Conservation (phyloP, 495 filamentous ascomycete genomes). For the Filosporella fistucella region DNA sequence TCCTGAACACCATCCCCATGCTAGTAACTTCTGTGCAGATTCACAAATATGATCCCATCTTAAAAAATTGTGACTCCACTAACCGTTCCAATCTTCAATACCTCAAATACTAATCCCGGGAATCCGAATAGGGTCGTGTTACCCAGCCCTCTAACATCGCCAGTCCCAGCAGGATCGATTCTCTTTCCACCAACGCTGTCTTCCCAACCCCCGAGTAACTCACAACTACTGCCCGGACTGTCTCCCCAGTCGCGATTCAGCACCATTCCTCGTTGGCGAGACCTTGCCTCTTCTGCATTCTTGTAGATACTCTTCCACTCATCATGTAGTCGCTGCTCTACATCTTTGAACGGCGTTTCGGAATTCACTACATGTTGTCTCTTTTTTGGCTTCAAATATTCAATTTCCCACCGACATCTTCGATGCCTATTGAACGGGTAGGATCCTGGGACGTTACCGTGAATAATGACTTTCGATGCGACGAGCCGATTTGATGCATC, state of each 20-base stretch:
- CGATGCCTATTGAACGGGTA: constrained; percentile 96
- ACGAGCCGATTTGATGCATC: constrained; percentile 56
- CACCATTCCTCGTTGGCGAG: constrained; percentile 74
- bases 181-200: constrained; percentile 50
- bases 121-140: constrained; percentile 92
- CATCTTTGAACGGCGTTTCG: constrained; percentile 70
- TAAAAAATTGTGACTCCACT: constrained; percentile 86
- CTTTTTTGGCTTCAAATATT: constrained; percentile 37
- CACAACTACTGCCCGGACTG: constrained; percentile 84
- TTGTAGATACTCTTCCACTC: constrained; percentile 66
- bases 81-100: constrained; percentile 86
- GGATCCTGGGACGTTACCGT: constrained; percentile 91
- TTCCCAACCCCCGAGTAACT: constrained; percentile 88
- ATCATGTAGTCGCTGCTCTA: constrained; percentile 61
- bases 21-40: too few species aligned
- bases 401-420: constrained; percentile 80
- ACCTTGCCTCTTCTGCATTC: constrained; percentile 54
- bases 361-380: constrained; percentile 49
- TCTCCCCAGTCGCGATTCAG: constrained; percentile 88
- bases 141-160: constrained; percentile 54
- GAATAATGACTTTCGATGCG: constrained; percentile 84
- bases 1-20: too few species aligned
- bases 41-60: constrained; percentile 12
- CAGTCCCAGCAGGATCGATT: constrained; percentile 29
- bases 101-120: constrained; percentile 91